phyloP scores from a whole-genome alignment of 1,284 basidiomycete genomes.

The Ganoderma boninense region DNA sequence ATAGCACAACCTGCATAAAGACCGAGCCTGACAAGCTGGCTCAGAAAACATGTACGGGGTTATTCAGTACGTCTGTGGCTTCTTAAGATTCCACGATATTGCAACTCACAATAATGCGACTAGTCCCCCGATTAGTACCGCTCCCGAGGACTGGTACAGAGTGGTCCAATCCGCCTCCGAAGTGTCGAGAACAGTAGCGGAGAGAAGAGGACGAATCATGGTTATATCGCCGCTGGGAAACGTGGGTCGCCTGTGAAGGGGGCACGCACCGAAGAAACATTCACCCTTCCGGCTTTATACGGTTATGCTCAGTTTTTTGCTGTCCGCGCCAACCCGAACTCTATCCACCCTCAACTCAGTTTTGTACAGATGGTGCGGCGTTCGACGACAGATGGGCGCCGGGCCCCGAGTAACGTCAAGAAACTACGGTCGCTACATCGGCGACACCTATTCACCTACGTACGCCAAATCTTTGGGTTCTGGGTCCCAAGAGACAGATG shows the following conservation, averaged over 20 bases:
- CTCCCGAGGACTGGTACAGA: constrained; percentile 15
- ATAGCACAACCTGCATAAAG: constrained; percentile 20
- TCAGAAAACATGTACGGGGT: no score
- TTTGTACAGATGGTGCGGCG: not conserved
- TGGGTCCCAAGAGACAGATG: not conserved
- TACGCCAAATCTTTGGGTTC: not conserved
- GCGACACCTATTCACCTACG: not conserved
- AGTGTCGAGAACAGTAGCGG: not conserved
- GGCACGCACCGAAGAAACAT: not conserved
- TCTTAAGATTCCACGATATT: not conserved
- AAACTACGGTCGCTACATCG: not conserved
- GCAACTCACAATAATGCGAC: constrained; percentile 23
- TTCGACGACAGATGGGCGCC: not conserved
- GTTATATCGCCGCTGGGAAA: not conserved
- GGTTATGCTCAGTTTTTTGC: not conserved
- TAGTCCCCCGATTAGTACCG: constrained; percentile 22
- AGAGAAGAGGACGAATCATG: not conserved
- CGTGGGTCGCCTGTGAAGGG: not conserved
- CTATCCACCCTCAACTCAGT: not conserved
- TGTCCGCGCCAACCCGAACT: not conserved
- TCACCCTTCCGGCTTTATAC: not conserved
- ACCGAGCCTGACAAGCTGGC: constrained; percentile 20
- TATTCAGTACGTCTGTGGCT: not conserved
- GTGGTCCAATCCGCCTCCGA: not conserved
- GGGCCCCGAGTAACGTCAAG: not conserved